Evolutionary conservation across 2,329 filamentous ascomycete genomes (phyloP).

Genomic region (Fusarium stilboides): DNA sequence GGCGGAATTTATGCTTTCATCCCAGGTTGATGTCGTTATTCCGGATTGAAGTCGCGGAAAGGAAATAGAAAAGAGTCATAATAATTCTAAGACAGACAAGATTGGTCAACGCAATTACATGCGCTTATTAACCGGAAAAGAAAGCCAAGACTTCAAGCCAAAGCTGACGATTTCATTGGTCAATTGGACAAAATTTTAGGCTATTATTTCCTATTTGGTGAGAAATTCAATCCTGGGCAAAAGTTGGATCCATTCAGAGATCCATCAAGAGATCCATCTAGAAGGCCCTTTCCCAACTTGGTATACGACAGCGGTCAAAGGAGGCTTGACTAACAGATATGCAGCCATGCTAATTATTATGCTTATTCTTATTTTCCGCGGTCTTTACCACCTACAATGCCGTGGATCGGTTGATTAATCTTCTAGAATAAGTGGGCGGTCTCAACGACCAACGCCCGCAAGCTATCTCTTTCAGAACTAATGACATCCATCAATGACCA

Average conservation of each 20-base stretch:
- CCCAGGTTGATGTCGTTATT: conserved; percentile 1
- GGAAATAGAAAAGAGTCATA: neutral
- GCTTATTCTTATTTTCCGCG: conserved; percentile 1
- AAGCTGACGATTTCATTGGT: neutral
- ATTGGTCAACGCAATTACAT: conserved; percentile 6
- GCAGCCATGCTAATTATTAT: neutral
- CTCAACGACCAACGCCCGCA: no score
- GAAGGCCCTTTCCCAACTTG: conserved; percentile 7
- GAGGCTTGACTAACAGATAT: neutral
- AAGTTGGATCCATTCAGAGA: no score
- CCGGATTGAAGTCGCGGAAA: conserved; percentile 7
- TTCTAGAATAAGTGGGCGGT: no score
- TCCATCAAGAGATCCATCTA: neutral
- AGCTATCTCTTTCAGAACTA: no score
- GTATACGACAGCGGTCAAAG: conserved; percentile 15
- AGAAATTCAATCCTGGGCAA: no score
- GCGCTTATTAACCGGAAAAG: conserved; percentile 7
- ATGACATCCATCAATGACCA: no score
- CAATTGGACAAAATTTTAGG: no score
- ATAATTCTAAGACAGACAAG: neutral
- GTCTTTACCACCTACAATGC: no score
- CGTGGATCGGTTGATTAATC: no score
- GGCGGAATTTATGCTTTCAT: neutral
- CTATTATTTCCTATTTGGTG: no score
- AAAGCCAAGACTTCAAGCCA: conserved; percentile 19